Evolutionary conservation across 352 stramenopile species (phyloP).

Genomic region (Pythium aphanidermatum): DNA sequence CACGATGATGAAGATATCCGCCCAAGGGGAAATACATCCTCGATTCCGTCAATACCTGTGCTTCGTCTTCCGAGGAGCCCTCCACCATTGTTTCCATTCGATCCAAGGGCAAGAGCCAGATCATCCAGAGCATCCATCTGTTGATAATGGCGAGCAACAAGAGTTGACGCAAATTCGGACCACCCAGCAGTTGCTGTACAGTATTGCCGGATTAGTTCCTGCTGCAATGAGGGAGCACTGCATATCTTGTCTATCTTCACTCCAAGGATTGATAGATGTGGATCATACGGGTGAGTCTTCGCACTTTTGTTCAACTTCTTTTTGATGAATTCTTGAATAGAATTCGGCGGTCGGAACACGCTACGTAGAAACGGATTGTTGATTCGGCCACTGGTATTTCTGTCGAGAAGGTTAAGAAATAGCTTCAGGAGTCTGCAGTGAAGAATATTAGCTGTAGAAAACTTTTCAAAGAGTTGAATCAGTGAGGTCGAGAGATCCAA

Average conservation of each 20-base stretch:
- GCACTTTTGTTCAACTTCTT: slow-evolving; percentile 48
- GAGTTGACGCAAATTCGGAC: slow-evolving; percentile 55
- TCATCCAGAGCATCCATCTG: slow-evolving; percentile 66
- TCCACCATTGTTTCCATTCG: neutral
- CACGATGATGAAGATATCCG: slow-evolving; percentile 56
- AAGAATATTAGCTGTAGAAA: slow-evolving; percentile 62
- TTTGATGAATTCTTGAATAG: slow-evolving; percentile 63
- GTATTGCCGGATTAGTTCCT: slow-evolving; percentile 75
- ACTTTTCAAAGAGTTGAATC: slow-evolving; percentile 68
- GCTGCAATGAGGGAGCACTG: slow-evolving; percentile 58
- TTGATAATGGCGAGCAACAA: slow-evolving; percentile 70
- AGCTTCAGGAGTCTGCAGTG: slow-evolving; percentile 67
- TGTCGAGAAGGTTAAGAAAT: slow-evolving; percentile 61
- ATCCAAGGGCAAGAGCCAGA: slow-evolving; percentile 15
- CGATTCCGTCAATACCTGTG: slow-evolving; percentile 23
- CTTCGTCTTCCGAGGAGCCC: slow-evolving; percentile 1
- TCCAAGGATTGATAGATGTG: slow-evolving; percentile 65
- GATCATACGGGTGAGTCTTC: slow-evolving; percentile 51
- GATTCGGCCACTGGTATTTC: slow-evolving; percentile 46
- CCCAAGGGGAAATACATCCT: slow-evolving; percentile 46
- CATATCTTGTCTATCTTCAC: slow-evolving; percentile 82
- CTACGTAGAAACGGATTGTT: slow-evolving; percentile 74
- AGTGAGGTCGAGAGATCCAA: slow-evolving; percentile 53
- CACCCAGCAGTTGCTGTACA: slow-evolving; percentile 53
- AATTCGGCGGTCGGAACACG: slow-evolving; percentile 63